phyloP scores from a whole-genome alignment of 2,329 filamentous ascomycete species.

The Aspergillus sp. region DNA sequence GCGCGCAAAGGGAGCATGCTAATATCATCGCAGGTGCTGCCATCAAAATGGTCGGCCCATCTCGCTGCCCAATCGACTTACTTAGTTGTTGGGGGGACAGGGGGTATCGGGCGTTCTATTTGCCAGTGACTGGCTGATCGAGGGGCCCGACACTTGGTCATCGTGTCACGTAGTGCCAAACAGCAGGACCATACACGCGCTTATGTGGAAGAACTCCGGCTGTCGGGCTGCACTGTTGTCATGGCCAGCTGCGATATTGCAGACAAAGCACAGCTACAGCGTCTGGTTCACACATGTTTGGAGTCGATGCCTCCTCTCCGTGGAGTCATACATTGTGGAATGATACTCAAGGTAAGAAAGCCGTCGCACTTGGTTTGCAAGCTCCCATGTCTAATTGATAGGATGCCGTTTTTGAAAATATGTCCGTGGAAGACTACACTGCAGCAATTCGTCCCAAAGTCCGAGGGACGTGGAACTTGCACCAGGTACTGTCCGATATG shows the following conservation, averaged over 20 bases:
- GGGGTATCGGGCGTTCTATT: background rate
- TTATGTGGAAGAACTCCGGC: no score
- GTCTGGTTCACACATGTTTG: background rate
- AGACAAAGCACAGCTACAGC: background rate
- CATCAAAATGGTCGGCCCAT: background rate
- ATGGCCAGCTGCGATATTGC: background rate
- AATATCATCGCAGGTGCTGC: background rate
- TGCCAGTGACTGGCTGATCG: background rate
- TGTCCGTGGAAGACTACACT: slow-evolving; percentile 19
- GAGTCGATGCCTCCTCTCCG: background rate
- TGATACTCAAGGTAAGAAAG: background rate
- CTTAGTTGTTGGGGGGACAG: background rate
- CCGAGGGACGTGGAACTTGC: slow-evolving; percentile 8
- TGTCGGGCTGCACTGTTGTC: background rate
- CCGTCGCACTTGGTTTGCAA: background rate
- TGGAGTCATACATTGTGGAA: background rate
- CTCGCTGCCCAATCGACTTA: background rate
- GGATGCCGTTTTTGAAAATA: slow-evolving; percentile 11
- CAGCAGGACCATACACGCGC: no score
- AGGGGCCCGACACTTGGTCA: background rate
- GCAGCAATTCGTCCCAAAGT: slow-evolving; percentile 21
- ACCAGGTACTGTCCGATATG: slow-evolving; percentile 9
- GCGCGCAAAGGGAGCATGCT: no score
- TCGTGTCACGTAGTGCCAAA: background rate
- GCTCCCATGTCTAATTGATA: background rate